phyloP scores from a whole-genome alignment of 2,329 filamentous ascomycete species.

The Raffaelea albimanens region DNA sequence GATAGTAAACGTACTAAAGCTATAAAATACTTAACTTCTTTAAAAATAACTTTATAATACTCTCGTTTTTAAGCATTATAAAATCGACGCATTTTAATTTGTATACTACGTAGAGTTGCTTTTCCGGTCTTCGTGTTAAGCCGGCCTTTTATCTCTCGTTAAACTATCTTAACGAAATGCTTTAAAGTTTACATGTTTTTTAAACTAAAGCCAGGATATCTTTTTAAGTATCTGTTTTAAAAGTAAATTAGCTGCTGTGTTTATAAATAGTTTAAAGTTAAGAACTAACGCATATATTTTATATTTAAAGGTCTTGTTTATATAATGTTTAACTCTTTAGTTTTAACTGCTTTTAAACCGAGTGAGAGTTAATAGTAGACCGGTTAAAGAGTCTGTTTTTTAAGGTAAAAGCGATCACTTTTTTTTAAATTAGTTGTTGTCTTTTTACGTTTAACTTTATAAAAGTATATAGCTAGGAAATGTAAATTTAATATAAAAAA shows the following conservation, averaged over 20 bases:
- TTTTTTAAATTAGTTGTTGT: constrained; percentile 1
- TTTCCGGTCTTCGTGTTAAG: constrained; percentile 3
- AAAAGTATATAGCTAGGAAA: neutral
- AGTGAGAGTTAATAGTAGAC: constrained; percentile 6
- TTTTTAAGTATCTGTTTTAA: constrained; percentile 3
- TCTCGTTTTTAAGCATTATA: constrained; percentile 5
- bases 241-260: neutral
- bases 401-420: constrained; percentile 3
- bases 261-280: neutral
- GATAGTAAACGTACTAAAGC: constrained; percentile 2
- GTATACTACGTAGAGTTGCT: constrained; percentile 4
- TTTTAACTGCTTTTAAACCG: constrained; percentile 2
- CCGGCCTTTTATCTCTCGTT: constrained; percentile 3
- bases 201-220: neutral
- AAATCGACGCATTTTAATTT: constrained; percentile 5
- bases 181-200: constrained; percentile 8
- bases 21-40: constrained; percentile 4
- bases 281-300: constrained; percentile 1
- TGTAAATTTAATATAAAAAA: neutral
- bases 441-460: neutral
- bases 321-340: constrained; percentile 1
- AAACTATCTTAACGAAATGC: constrained; percentile 6
- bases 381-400: constrained; percentile 5
- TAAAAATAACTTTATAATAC: neutral
- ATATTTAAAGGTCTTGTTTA: constrained; percentile 5